Base-by-base conservation (phyloP, 2,329 filamentous ascomycete species). In the Pseudogymnoascus sp. region DNA sequence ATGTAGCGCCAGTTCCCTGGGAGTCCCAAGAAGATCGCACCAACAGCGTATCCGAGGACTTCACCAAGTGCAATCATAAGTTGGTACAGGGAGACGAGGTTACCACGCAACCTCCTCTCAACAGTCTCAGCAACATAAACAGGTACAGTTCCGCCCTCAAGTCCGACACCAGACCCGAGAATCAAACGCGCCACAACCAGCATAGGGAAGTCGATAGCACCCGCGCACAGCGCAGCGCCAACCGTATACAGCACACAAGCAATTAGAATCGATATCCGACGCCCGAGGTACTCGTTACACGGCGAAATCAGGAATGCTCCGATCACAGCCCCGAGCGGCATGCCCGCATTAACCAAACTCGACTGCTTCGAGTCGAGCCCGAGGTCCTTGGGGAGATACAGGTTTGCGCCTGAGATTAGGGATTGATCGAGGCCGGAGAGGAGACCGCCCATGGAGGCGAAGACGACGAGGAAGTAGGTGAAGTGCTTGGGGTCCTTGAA, bases 1-100 rank as follows among this genome's bases (percentile, higher is more conserved):
- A 91, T 90, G 72, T 85, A 90, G 38, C 88, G 81, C 88, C 88
- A 91, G 76, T 87, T 87, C 14, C 88, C 88, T 0, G 77, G 75
- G 1, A 91, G 86, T n/a, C 78, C 81, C 65, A 90, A 78, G 74
- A 91, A 91, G 63, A 90, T 89, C 56, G 88, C 88, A 0, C 85
- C 88, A 1, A 90, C 82, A 4, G 85, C 88, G 65, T 90, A 90
- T 2, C 88, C 88, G 1, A 91, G 77, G 1, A 91, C 88, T 68
- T 90, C 88, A 28, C 88, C 88, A 0, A 91, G 79, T 0, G 88
- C 88, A 69, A 91, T 91, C 75, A 88, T 90, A 75, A 90, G 84
- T 71, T 91, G 88, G 72, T 90, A 91, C 0, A 90, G 77, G 0
- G 87, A 89, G 1, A 91, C 88, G 60, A 91, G 75, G 72, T 90